These are phyloP conservation scores for Dysphania ambrosioides DNA, from an alignment of 148 eudicot genomes.

Conservation along the genomic window DNA sequence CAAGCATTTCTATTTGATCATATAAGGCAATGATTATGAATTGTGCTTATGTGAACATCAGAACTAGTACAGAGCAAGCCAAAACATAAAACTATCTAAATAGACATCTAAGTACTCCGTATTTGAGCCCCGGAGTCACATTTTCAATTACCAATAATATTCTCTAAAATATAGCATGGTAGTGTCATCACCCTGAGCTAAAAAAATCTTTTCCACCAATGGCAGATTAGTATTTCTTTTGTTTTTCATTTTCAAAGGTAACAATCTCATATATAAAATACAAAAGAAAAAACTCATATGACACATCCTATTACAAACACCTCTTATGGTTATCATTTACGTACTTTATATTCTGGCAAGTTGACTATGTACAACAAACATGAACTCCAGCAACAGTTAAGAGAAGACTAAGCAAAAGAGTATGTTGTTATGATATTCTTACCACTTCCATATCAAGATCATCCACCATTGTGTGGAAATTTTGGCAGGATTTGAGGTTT, in stretches of 20 bases:
- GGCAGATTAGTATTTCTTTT: not conserved
- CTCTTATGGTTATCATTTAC: not conserved
- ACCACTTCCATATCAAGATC: slow-evolving; percentile 45
- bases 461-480: slow-evolving; percentile 33
- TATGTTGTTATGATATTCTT: slow-evolving; percentile 21
- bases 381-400: slow-evolving; percentile 1
- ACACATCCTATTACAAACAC: not conserved
- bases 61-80: not conserved
- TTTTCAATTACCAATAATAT: not conserved
- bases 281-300: not conserved
- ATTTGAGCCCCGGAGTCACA: not conserved
- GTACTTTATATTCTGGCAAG: not conserved
- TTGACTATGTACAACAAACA: not conserved
- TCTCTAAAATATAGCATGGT: not conserved
- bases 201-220: not conserved
- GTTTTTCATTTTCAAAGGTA: not conserved
- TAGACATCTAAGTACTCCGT: not conserved
- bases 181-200: not conserved
- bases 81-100: not conserved
- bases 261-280: not conserved
- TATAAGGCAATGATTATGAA: not conserved
- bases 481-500: slow-evolving; percentile 29
- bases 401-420: not conserved
- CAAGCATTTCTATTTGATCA: not conserved
- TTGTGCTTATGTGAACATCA: not conserved